Evolutionary conservation across 2,329 filamentous ascomycete genomes (phyloP).

Genomic region (Orbilia ellipsospora): DNA sequence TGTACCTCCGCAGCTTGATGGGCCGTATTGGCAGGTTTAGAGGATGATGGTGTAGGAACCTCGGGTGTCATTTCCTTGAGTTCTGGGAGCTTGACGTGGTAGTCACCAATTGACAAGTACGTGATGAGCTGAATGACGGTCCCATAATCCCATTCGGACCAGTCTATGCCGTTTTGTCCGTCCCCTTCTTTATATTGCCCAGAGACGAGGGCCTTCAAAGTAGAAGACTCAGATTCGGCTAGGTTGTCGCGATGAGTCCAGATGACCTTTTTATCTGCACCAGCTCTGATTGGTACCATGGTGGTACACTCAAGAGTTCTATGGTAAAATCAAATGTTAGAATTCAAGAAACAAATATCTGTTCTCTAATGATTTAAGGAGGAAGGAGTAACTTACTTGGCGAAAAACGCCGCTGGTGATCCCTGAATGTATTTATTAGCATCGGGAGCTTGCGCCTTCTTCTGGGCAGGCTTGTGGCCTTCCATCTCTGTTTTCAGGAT

Average conservation of each 20-base stretch:
- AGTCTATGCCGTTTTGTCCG: slow-evolving; percentile 40
- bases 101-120: slow-evolving; percentile 33
- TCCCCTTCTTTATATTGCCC: slow-evolving; percentile 39
- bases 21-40: background rate
- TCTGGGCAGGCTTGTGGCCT: too few species aligned
- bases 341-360: too few species aligned
- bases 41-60: background rate
- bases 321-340: background rate
- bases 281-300: slow-evolving; percentile 19
- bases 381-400: too few species aligned
- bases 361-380: too few species aligned
- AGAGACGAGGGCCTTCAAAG: slow-evolving; percentile 28
- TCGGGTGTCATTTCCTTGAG: background rate
- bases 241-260: slow-evolving; percentile 17
- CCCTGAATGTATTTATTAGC: too few species aligned
- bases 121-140: slow-evolving; percentile 31
- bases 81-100: slow-evolving; percentile 31
- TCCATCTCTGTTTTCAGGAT: too few species aligned
- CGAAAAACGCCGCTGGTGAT: too few species aligned
- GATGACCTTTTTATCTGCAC: slow-evolving; percentile 6
- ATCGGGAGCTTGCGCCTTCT: too few species aligned
- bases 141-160: slow-evolving; percentile 16
- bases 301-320: slow-evolving; percentile 20
- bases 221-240: slow-evolving; percentile 4
- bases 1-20: background rate